phyloP scores from a whole-genome alignment of 306 rosid species.

The barrel medic (Medicago truncatula) region MtrunA17r5.0-ANR NC_053046.1:11730501-11731000 shows the following conservation, averaged over 20 bases:
- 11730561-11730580: background rate
- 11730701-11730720: slow-evolving; percentile 36
- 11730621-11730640: background rate
- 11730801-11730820: slow-evolving; percentile 39
- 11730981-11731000: slow-evolving; percentile 98
- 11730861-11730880: slow-evolving; percentile 18
- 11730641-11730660: slow-evolving; percentile 16
- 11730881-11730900: background rate
- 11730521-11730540: background rate
- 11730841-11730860: slow-evolving; percentile 40
- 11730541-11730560: background rate
- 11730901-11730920: slow-evolving; percentile 62
- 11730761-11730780: slow-evolving; percentile 44
- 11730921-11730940: slow-evolving; percentile 85
- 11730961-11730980: slow-evolving; percentile 75
- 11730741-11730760: slow-evolving; percentile 36
- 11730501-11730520: too few relatives aligned
- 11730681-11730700: slow-evolving; percentile 34
- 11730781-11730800: slow-evolving; percentile 39
- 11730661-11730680: slow-evolving; percentile 16
- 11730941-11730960: slow-evolving; percentile 96
- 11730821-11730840: background rate
- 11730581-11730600: background rate
- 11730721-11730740: slow-evolving; percentile 37
- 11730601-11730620: background rate